Conservation (phyloP, 129 eudicot species). For the Lactuca sativa region DNA sequence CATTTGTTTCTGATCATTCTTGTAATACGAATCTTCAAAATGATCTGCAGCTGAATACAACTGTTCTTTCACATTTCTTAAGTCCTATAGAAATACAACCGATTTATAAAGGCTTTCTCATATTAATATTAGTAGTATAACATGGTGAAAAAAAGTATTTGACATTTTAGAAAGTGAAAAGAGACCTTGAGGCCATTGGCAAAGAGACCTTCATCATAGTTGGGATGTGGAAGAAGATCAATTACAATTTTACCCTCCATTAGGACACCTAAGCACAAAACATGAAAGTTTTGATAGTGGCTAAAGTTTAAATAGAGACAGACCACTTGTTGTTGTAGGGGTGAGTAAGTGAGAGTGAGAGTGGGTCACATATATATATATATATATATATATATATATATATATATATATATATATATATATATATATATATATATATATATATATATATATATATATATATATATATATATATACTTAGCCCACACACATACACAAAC, state of each 20-base stretch:
- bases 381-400: too few species aligned
- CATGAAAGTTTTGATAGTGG: too few species aligned
- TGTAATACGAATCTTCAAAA: slow-evolving; percentile 52
- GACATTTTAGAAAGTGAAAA: slow-evolving; percentile 11
- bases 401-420: too few species aligned
- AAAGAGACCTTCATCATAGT: slow-evolving; percentile 47
- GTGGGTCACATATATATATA: slow-evolving; percentile 16
- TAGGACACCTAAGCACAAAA: slow-evolving; percentile 13
- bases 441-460: too few species aligned
- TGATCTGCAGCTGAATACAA: slow-evolving; percentile 82
- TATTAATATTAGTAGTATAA: background rate
- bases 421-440: too few species aligned
- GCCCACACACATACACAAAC: background rate
- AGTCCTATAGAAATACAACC: slow-evolving; percentile 41
- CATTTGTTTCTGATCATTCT: slow-evolving; percentile 55
- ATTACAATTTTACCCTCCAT: slow-evolving; percentile 35
- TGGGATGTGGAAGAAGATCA: slow-evolving; percentile 32
- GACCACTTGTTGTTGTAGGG: slow-evolving; percentile 7
- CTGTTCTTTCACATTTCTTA: slow-evolving; percentile 62
- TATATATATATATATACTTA: too few species aligned
- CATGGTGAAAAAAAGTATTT: background rate
- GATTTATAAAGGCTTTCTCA: too few species aligned
- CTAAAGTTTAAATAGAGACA: background rate
- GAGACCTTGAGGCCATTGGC: slow-evolving; percentile 50
- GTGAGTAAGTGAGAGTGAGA: slow-evolving; percentile 12